phyloP scores from a whole-genome alignment of 441 rosid genomes.

The Jatropha multifida region DNA sequence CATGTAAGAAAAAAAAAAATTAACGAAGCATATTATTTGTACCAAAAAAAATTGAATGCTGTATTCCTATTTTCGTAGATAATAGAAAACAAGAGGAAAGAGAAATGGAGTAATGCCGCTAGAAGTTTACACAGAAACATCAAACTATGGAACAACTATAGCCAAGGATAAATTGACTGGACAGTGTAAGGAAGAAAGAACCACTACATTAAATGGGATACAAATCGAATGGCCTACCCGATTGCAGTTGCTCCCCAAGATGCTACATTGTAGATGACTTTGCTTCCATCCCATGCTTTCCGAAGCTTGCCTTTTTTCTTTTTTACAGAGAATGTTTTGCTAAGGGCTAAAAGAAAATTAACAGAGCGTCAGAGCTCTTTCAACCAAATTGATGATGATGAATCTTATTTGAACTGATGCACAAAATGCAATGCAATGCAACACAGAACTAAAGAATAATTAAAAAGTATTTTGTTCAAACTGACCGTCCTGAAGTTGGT shows the following conservation, averaged over 20 bases:
- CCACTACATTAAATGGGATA: background rate
- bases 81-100: background rate
- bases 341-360: conserved; percentile 57
- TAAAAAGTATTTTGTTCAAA: conserved; percentile 7
- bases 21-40: background rate
- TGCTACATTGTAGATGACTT: conserved; percentile 82
- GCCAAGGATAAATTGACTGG: background rate
- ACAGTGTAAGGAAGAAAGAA: conserved; percentile 4
- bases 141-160: background rate
- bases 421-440: conserved; percentile 13
- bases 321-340: conserved; percentile 82
- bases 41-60: background rate
- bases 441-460: background rate
- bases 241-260: conserved; percentile 98
- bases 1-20: background rate
- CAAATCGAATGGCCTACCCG: conserved; percentile 48
- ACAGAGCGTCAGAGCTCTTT: conserved; percentile 24
- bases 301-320: conserved; percentile 83
- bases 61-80: background rate
- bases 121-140: background rate
- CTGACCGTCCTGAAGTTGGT: conserved; percentile 27
- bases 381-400: background rate
- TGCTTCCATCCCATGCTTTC: conserved; percentile 99
- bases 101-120: background rate
- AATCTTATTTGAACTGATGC: conserved; percentile 12